Percentiles rank a stretch among this genome's conserved stretches.
These are phyloP conservation scores for Lasiodiplodia gonubiensis DNA, from an alignment of 2,329 filamentous ascomycete genomes.

Conservation along the genomic window DNA sequence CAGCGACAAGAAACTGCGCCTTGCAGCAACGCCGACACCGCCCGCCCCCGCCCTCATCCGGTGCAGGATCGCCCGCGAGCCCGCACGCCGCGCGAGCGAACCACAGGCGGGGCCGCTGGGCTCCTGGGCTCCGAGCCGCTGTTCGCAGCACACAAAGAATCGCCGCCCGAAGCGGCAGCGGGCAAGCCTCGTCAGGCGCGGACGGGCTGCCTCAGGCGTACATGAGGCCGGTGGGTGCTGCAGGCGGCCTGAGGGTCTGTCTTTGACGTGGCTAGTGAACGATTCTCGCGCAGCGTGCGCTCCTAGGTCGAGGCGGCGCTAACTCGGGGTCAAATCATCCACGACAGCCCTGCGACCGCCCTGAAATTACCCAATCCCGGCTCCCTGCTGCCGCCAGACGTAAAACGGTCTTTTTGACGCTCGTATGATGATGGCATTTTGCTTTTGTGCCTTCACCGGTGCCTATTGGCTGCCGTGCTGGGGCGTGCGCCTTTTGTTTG, in stretches of 20 bases:
- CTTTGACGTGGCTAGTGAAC: constrained; percentile 21
- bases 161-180: neutral
- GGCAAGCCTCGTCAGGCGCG: constrained; percentile 1
- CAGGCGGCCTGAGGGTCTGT: neutral
- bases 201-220: constrained; percentile 1
- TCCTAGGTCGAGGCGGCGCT: neutral
- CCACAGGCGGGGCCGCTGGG: neutral
- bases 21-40: neutral
- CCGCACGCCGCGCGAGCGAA: neutral
- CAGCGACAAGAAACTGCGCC: neutral
- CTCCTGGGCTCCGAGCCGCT: neutral
- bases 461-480: neutral
- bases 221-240: neutral
- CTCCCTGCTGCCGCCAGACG: neutral
- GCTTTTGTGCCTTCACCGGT: neutral
- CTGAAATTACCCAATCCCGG: constrained; percentile 14
- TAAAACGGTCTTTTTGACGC: neutral
- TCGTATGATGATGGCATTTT: neutral
- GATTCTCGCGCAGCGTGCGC: neutral
- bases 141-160: neutral
- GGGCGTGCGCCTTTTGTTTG: neutral
- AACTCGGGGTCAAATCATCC: neutral
- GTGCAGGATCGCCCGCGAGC: neutral
- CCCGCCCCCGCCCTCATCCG: neutral
- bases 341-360: constrained; percentile 5